Conservation (phyloP, 2,329 filamentous ascomycete genomes). For the Tolypocladium ophioglossoides region DNA sequence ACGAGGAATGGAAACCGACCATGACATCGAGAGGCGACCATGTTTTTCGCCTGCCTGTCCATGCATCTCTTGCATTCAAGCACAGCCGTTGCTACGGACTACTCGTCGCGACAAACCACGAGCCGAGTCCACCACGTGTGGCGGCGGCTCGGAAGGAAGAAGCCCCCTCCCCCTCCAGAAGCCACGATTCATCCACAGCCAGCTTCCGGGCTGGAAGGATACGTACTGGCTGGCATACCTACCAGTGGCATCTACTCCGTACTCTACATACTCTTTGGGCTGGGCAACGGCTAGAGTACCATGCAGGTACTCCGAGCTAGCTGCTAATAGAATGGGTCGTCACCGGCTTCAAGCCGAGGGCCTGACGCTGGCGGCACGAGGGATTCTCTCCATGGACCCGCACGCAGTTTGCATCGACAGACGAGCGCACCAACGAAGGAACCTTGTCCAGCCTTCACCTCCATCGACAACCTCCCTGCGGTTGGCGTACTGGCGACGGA, state of each 20-base stretch:
- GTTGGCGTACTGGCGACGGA: neutral
- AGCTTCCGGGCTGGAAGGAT: no score
- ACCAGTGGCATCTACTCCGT: no score
- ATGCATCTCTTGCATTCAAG: neutral
- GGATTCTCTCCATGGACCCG: neutral
- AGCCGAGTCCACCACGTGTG: neutral
- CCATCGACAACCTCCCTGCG: no score
- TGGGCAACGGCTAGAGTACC: neutral
- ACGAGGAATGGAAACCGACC: no score
- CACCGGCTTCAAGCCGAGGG: no score
- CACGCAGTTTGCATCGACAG: neutral
- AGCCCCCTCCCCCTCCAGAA: no score
- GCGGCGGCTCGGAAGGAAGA: neutral
- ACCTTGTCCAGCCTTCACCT: no score
- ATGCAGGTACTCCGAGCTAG: neutral
- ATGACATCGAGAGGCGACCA: neutral
- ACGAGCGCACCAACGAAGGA: no score
- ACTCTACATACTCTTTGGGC: no score
- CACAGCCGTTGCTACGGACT: neutral
- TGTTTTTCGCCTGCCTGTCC: neutral
- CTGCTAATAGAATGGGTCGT: neutral
- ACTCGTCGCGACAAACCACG: neutral
- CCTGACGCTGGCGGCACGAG: neutral
- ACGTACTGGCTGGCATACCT: no score
- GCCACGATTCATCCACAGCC: no score